phyloP scores from a whole-genome alignment of 176 grass and related monocot genomes.

The Zoysia japonica region DNA sequence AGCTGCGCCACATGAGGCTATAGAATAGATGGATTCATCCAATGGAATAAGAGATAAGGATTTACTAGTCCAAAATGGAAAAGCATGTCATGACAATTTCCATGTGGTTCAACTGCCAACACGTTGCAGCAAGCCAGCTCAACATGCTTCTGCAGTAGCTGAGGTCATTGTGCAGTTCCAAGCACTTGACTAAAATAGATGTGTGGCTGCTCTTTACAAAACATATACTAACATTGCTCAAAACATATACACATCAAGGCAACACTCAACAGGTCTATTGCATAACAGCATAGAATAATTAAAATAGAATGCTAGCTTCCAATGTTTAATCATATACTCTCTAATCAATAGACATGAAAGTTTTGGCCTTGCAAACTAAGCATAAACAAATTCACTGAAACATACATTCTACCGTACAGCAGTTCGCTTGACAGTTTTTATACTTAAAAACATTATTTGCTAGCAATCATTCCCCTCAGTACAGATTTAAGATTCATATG shows the following conservation, averaged over 20 bases:
- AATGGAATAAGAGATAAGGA: conserved; percentile 22
- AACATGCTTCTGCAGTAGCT: conserved; percentile 29
- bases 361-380: not conserved
- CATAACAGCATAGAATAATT: not conserved
- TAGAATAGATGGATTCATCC: conserved; percentile 29
- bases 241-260: not conserved
- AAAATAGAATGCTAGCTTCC: conserved; percentile 9
- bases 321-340: not conserved
- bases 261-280: not conserved
- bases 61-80: not conserved
- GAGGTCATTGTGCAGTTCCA: not conserved
- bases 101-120: conserved; percentile 25
- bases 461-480: not conserved
- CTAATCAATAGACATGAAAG: not conserved
- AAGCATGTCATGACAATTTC: conserved; percentile 1
- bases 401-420: not conserved
- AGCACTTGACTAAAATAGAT: not conserved
- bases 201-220: not conserved
- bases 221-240: not conserved
- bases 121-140: conserved; percentile 12
- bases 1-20: conserved; percentile 10
- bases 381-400: conserved; percentile 10
- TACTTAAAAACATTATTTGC: not conserved
- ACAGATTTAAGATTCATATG: not conserved
- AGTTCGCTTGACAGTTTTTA: not conserved